Conservation (phyloP, 257 asterid genomes). For the Ilex asprella region DNA sequence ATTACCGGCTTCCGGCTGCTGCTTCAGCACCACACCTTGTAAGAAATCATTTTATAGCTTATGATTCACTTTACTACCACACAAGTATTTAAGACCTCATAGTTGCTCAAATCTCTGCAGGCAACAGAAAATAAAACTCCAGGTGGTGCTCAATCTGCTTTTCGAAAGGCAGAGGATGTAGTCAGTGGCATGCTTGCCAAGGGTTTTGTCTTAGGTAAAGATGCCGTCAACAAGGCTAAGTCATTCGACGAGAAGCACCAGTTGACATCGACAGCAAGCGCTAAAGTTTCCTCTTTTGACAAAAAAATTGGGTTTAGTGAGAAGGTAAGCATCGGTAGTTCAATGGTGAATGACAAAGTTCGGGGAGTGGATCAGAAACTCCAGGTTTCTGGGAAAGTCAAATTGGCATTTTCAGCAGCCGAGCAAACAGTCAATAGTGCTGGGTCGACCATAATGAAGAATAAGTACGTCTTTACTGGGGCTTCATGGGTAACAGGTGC, state of each 20-base stretch:
- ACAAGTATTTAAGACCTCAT: not conserved
- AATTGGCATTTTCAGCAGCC: conserved; percentile 33
- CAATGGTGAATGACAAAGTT: conserved; percentile 35
- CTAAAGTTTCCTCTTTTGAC: conserved; percentile 39
- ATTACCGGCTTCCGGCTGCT: conserved; percentile 16
- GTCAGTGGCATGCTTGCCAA: conserved; percentile 40
- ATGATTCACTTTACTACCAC: too few species aligned
- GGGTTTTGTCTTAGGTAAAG: conserved; percentile 37
- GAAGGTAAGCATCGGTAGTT: conserved; percentile 29
- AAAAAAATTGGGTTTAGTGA: conserved; percentile 34
- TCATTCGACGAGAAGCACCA: conserved; percentile 44
- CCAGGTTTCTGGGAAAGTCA: conserved; percentile 39
- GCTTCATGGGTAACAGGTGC: conserved; percentile 45
- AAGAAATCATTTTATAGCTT: not conserved
- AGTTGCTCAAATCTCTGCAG: conserved; percentile 11
- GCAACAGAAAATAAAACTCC: conserved; percentile 15
- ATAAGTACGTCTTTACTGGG: conserved; percentile 38
- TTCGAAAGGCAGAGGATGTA: conserved; percentile 43
- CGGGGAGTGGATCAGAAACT: conserved; percentile 37
- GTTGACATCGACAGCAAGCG: conserved; percentile 34
- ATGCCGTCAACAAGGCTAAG: conserved; percentile 37
- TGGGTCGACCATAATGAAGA: conserved; percentile 43
- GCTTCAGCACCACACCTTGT: conserved; percentile 12
- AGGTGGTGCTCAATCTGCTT: conserved; percentile 24
- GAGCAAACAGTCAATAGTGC: conserved; percentile 41